phyloP scores from a whole-genome alignment of 2,329 filamentous ascomycete genomes.

The Pseudogymnoascus sp. region DNA sequence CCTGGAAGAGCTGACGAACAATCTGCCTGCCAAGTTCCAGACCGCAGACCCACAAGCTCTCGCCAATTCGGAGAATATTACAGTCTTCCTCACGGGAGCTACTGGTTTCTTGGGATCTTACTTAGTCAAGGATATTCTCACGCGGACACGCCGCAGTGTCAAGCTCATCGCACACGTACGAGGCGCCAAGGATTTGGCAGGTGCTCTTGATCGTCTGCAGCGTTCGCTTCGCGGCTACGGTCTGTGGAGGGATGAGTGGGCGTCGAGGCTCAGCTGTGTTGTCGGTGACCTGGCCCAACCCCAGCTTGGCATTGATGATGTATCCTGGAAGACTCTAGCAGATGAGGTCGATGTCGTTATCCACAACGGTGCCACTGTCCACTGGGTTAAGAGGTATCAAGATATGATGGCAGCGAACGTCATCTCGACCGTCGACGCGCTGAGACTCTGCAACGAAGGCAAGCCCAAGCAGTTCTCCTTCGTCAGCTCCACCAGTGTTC shows the following conservation, averaged over 20 bases:
- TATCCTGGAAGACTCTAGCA: conserved; percentile 58
- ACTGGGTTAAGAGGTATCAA: conserved; percentile 77
- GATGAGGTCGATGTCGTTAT: conserved; percentile 65
- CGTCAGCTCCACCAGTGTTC: conserved; percentile 72
- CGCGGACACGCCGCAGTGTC: conserved; percentile 45
- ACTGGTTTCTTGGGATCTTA: conserved; percentile 87
- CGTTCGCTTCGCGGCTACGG: conserved; percentile 69
- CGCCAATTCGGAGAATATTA: conserved; percentile 35
- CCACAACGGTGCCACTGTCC: conserved; percentile 75
- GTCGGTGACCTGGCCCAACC: conserved; percentile 68
- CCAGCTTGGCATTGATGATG: conserved; percentile 63
- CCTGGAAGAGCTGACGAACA: conserved; percentile 38
- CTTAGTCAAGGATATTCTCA: conserved; percentile 67
- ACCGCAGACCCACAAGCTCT: conserved; percentile 26
- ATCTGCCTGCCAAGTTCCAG: conserved; percentile 34
- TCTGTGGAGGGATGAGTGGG: conserved; percentile 69
- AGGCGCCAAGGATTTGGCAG: conserved; percentile 50
- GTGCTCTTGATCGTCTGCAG: conserved; percentile 58
- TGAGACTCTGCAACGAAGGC: conserved; percentile 68
- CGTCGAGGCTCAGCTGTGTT: conserved; percentile 57
- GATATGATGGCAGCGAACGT: conserved; percentile 71
- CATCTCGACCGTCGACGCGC: conserved; percentile 67
- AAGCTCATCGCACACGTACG: conserved; percentile 73
- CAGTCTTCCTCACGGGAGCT: conserved; percentile 78
- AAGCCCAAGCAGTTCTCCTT: conserved; percentile 77